Conservation (phyloP, 306 rosid genomes). For the Parietaria judaica region DNA sequence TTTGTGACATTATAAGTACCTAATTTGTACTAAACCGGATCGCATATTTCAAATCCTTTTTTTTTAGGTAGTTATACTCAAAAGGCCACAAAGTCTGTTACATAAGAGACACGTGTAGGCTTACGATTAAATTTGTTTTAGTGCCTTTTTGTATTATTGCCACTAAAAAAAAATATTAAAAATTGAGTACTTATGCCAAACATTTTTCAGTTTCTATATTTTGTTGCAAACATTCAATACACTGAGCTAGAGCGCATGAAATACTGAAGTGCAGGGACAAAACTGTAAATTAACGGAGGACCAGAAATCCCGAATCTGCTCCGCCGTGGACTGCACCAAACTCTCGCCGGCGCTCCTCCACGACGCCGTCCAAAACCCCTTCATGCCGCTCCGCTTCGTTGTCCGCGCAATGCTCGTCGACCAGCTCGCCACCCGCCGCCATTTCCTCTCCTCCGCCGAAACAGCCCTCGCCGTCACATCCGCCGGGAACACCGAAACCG, state of each 20-base stretch:
- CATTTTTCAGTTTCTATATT: too few relatives aligned
- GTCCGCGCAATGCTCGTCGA: slow-evolving; percentile 71
- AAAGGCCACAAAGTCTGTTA: too few relatives aligned
- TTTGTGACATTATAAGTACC: too few relatives aligned
- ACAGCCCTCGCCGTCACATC: background rate
- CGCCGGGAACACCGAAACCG: slow-evolving; percentile 16
- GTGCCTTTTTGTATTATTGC: too few relatives aligned
- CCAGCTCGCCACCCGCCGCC: slow-evolving; percentile 68
- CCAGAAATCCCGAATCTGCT: slow-evolving; percentile 50
- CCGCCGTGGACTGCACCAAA: slow-evolving; percentile 55
- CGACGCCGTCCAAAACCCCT: slow-evolving; percentile 66
- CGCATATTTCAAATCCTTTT: too few relatives aligned
- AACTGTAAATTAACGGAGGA: slow-evolving; percentile 48
- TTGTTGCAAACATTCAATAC: background rate
- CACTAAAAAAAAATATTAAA: too few relatives aligned
- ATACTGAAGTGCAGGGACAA: slow-evolving; percentile 36
- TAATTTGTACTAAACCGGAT: too few relatives aligned
- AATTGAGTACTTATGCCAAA: too few relatives aligned
- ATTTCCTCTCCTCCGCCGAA: slow-evolving; percentile 28
- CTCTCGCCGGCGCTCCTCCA: slow-evolving; percentile 43
- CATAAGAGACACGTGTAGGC: too few relatives aligned
- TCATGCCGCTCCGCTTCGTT: slow-evolving; percentile 69
- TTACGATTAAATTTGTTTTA: too few relatives aligned
- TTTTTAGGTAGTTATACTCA: too few relatives aligned
- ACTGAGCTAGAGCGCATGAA: background rate